Percentiles rank a stretch among this genome's conserved stretches.
phyloP scores from a whole-genome alignment of 805 yeast genomes.

The Tetrapisispora arboricola region DNA sequence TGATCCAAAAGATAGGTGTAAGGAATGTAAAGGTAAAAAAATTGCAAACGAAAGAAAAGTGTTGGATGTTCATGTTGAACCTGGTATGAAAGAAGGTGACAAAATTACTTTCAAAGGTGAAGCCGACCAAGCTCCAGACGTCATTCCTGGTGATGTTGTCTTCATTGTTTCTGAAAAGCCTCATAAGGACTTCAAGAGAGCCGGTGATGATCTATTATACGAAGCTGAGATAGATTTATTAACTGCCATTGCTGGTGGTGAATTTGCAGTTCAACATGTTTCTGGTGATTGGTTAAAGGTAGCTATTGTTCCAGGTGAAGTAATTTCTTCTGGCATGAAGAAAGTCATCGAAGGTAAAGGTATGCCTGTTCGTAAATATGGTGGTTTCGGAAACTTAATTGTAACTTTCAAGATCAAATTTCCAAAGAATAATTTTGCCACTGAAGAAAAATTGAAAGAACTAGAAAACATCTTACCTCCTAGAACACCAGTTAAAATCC shows the following conservation, averaged over 20 bases:
- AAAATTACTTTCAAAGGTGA: constrained; percentile 85
- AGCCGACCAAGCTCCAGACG: constrained; percentile 94
- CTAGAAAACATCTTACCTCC: constrained; percentile 75
- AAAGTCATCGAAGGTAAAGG: constrained; percentile 88
- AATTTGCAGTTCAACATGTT: constrained; percentile 75
- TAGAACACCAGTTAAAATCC: constrained; percentile 50
- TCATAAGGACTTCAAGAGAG: constrained; percentile 72
- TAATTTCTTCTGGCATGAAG: constrained; percentile 70
- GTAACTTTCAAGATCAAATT: constrained; percentile 80
- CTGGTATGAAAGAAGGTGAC: constrained; percentile 96
- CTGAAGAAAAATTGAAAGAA: constrained; percentile 61
- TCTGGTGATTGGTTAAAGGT: constrained; percentile 87
- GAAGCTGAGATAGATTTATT: constrained; percentile 83
- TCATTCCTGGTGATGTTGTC: constrained; percentile 93
- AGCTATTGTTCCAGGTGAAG: constrained; percentile 81
- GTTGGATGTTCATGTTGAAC: constrained; percentile 86
- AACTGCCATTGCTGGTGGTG: constrained; percentile 96
- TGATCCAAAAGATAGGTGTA: constrained; percentile 82
- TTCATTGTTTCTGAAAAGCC: constrained; percentile 87
- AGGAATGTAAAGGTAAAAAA: constrained; percentile 80
- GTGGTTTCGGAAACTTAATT: constrained; percentile 80
- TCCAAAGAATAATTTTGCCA: constrained; percentile 67
- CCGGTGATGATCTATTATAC: constrained; percentile 77
- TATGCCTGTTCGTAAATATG: constrained; percentile 90
- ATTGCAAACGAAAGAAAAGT: constrained; percentile 81